A percentile compares a stretch with the other conserved stretches of the same genome.
Conservation (phyloP, 768 basidiomycete genomes). For the Suillus cothurnatus region DNA sequence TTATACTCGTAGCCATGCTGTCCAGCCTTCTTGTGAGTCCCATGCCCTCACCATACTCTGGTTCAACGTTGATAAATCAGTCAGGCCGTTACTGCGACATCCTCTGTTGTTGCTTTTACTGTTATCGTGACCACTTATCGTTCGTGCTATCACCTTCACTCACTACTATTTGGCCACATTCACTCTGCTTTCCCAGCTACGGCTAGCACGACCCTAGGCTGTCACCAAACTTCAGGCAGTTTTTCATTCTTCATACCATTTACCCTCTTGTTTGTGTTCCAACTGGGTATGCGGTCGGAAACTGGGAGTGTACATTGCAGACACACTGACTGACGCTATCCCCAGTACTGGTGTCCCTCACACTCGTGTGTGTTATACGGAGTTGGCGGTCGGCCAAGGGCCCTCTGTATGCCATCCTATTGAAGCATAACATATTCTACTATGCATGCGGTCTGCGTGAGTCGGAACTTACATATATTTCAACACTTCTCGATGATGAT, state of each 20-base stretch:
- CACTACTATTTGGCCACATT: neutral
- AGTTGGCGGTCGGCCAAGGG: neutral
- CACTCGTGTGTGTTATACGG: neutral
- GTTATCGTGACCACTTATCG: neutral
- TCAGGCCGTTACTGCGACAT: neutral
- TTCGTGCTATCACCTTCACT: neutral
- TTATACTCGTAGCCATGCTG: neutral
- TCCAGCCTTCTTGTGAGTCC: neutral
- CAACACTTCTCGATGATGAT: neutral
- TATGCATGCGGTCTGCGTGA: no score
- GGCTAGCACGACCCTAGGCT: neutral
- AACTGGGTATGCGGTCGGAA: neutral
- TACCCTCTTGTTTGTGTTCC: neutral
- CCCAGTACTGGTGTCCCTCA: neutral
- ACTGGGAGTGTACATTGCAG: neutral
- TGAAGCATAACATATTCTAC: neutral
- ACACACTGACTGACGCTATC: neutral
- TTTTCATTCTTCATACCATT: neutral
- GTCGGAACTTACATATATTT: no score
- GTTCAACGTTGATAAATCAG: neutral
- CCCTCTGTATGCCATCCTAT: neutral
- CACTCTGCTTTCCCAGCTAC: neutral
- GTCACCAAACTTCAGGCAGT: neutral
- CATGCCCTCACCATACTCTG: neutral
- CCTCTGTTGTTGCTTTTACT: neutral